Base-by-base conservation (phyloP, 176 grass and related monocot species). In the Oryza australiensis region DNA sequence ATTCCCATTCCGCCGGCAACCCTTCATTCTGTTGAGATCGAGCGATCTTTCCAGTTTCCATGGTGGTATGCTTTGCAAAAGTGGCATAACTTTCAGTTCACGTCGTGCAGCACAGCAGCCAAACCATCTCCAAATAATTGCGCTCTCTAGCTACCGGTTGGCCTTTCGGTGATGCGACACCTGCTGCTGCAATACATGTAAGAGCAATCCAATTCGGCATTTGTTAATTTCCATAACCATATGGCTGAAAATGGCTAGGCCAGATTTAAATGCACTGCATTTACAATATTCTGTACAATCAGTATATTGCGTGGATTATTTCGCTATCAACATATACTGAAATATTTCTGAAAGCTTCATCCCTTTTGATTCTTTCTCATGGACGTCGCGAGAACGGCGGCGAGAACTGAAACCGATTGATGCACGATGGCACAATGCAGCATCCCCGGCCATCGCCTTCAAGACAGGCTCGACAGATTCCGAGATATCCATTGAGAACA, bases 81-180 rank as follows among this genome's bases (percentile, higher is more conserved):
- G 29, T 59, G 66, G 64, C 80, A 57, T 72, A 11, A 23, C 87
- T 78, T 85, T 80, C 23, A 24, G 70, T 24, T 66, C 32, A 24
- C 73, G 68, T 86, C 42, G 30, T 53, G 30, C 7, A 66, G 69
- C 42, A 2, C 7, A 66, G 69, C 42, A 2, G 12, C 41, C 70
- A 45, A 71, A 82, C 73, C 66, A 53, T 53, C 82, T 53, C 82
- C 26, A 28, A 70, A 89, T 76, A 75, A 89, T 76, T 77, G 66
- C 16, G 64, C 49, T 5, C n/a, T 14, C 41, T 51, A n/a, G n/a
- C n/a, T n/a, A 29, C 62, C 28, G 16, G 53, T 37, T 27, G 22
- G 45, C 22, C 65, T 82, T 82, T 82, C 65, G 32, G 65, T 33
- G 79, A 69, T n/a, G 51, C 57, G 26, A 55, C 51, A 76, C 7